Evolutionary conservation across 2,329 filamentous ascomycete genomes (phyloP).

Genomic region (Colletotrichum musae): DNA sequence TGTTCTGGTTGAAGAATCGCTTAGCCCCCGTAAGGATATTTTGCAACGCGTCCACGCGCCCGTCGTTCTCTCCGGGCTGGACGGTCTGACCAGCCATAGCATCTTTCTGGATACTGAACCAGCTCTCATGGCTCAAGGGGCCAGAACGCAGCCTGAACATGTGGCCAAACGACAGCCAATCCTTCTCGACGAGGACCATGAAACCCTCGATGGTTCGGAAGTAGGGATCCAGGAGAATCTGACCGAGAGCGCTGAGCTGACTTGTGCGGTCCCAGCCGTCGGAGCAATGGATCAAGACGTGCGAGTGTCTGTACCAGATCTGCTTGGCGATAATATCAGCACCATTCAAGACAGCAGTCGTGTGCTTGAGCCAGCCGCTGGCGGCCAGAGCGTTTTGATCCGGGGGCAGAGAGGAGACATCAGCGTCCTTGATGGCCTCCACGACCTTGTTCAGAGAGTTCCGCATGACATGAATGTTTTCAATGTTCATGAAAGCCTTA

Average conservation of each 20-base stretch:
- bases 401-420: conserved; percentile 85
- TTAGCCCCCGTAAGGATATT: conserved; percentile 88
- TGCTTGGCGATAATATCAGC: conserved; percentile 87
- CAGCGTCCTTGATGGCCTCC: conserved; percentile 92
- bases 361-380: conserved; percentile 94
- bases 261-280: conserved; percentile 99
- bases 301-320: conserved; percentile 92
- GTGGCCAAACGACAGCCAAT: conserved; percentile 97
- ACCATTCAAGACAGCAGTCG: conserved; percentile 86
- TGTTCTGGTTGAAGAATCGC: conserved; percentile 87
- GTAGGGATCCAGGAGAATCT: conserved; percentile 95
- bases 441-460: conserved; percentile 90
- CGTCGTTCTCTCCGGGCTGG: conserved; percentile 73
- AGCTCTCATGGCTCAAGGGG: conserved; percentile 90
- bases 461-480: conserved; percentile 99
- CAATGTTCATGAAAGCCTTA: conserved; percentile 94
- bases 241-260: conserved; percentile 90
- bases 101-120: conserved; percentile 92
- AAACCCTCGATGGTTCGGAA: conserved; percentile 96
- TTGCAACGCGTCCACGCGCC: conserved; percentile 82
- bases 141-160: conserved; percentile 97
- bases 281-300: conserved; percentile 97
- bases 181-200: conserved; percentile 94
- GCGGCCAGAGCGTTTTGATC: conserved; percentile 85
- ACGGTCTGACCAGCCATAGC: conserved; percentile 75